Evolutionary conservation across 805 yeast species (phyloP).

Genomic region (Suhomyces tanzawaensis): DNA sequence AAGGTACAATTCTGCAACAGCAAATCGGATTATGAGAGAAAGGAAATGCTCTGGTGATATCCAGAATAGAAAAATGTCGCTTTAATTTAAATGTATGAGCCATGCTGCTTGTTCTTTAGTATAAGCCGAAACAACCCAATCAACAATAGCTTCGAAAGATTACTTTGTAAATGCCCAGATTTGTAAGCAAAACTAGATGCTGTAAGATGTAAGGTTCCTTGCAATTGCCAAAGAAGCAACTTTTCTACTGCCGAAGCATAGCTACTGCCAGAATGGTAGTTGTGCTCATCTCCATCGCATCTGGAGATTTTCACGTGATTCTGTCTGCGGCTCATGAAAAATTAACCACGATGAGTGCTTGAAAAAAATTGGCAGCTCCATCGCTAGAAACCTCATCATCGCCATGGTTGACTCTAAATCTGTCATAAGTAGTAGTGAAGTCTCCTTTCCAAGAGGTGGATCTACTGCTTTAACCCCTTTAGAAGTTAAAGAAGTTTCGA

Average conservation of each 20-base stretch:
- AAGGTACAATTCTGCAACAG: slow-evolving; percentile 9
- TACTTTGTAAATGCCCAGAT: no score
- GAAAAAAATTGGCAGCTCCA: slow-evolving; percentile 6
- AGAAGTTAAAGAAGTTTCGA: slow-evolving; percentile 88
- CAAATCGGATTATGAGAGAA: slow-evolving; percentile 6
- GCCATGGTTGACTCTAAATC: slow-evolving; percentile 19
- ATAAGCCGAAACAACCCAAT: no score
- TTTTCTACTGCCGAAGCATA: no score
- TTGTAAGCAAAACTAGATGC: no score
- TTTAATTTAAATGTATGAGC: no score
- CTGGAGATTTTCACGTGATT: slow-evolving; percentile 7
- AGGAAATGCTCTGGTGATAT: slow-evolving; percentile 7
- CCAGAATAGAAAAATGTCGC: slow-evolving; percentile 4
- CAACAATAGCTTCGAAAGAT: no score
- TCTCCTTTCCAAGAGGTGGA: slow-evolving; percentile 95
- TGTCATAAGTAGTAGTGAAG: slow-evolving; percentile 44
- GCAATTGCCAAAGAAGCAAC: no score
- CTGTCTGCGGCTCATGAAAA: slow-evolving; percentile 2
- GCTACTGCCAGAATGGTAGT: no score
- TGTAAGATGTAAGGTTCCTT: no score
- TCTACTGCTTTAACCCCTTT: slow-evolving; percentile 79
- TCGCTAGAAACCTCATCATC: neutral
- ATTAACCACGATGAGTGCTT: slow-evolving; percentile 8
- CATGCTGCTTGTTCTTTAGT: no score
- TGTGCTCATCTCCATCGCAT: no score